phyloP scores from a whole-genome alignment of 139 green algal genomes.

The Chlorella sp. region DNA sequence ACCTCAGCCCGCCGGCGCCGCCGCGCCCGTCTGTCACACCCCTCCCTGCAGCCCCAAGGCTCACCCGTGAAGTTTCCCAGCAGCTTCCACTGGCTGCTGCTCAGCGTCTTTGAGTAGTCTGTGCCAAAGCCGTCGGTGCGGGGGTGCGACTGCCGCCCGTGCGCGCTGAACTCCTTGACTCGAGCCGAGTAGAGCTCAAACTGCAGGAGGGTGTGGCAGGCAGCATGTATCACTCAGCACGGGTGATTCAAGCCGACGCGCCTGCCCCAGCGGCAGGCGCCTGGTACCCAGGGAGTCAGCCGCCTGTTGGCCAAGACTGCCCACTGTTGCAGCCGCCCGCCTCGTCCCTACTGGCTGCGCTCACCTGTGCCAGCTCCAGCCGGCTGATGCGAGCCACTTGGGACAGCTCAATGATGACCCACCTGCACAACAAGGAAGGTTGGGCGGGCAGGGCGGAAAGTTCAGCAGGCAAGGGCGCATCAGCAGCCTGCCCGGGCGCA shows the following conservation, averaged over 20 bases:
- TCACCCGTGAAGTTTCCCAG: constrained; percentile 73
- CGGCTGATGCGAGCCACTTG: constrained; percentile 58
- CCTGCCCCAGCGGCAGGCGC: too few species aligned
- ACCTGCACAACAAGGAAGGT: neutral
- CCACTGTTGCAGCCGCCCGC: too few species aligned
- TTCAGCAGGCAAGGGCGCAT: too few species aligned
- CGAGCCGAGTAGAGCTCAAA: constrained; percentile 86
- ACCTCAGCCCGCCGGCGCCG: too few species aligned
- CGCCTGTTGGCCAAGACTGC: too few species aligned
- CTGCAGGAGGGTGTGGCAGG: constrained; percentile 39
- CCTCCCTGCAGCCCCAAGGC: too few species aligned
- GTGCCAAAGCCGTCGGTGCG: constrained; percentile 42
- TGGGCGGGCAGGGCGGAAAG: too few species aligned
- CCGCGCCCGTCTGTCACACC: too few species aligned
- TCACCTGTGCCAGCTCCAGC: constrained; percentile 24
- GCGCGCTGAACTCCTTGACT: constrained; percentile 67
- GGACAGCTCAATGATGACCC: constrained; percentile 84
- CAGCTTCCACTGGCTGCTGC: constrained; percentile 68
- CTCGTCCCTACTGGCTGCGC: neutral
- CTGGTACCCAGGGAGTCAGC: too few species aligned
- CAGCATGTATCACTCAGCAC: too few species aligned
- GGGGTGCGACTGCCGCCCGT: constrained; percentile 61
- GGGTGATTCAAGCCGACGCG: too few species aligned
- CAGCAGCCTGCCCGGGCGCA: too few species aligned
- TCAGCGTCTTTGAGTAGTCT: constrained; percentile 42